Evolutionary conservation across 2,329 filamentous ascomycete species (phyloP).

Genomic region (Fusarium avenaceum): DNA sequence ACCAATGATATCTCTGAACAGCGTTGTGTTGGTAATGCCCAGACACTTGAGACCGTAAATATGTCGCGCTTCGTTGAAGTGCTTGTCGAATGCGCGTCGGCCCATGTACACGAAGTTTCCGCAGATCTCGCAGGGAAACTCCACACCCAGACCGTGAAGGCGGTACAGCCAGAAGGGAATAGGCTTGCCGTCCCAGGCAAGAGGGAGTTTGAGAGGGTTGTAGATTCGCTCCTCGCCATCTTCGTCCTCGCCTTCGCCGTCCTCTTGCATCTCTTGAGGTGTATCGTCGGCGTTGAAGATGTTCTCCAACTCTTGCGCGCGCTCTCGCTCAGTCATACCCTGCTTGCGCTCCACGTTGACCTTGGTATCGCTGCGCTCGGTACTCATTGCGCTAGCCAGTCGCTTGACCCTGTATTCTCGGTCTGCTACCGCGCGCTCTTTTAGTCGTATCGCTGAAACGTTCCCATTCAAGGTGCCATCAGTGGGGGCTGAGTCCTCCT

Average conservation of each 20-base stretch:
- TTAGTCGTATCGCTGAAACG: slow-evolving; percentile 70
- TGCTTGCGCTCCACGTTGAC: slow-evolving; percentile 97
- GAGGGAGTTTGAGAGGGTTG: slow-evolving; percentile 94
- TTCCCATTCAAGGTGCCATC: slow-evolving; percentile 47
- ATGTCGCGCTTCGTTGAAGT: slow-evolving; percentile 94
- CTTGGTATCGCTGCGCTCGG: slow-evolving; percentile 87
- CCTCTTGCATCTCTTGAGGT: slow-evolving; percentile 58
- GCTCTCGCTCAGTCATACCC: slow-evolving; percentile 96
- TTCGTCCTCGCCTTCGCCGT: slow-evolving; percentile 77
- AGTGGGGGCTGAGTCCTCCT: slow-evolving; percentile 55
- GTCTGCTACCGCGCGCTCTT: slow-evolving; percentile 91
- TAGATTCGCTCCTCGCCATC: slow-evolving; percentile 91
- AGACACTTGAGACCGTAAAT: slow-evolving; percentile 94
- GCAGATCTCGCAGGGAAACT: slow-evolving; percentile 96
- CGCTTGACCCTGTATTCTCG: slow-evolving; percentile 87
- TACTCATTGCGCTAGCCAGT: slow-evolving; percentile 84
- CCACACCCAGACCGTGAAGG: slow-evolving; percentile 92
- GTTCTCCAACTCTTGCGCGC: slow-evolving; percentile 92
- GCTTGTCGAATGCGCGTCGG: slow-evolving; percentile 94
- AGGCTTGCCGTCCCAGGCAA: slow-evolving; percentile 98
- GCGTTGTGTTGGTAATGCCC: slow-evolving; percentile 88
- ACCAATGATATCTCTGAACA: slow-evolving; percentile 93
- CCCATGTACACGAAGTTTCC: slow-evolving; percentile 99
- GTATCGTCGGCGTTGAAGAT: slow-evolving; percentile 68
- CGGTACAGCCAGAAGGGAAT: slow-evolving; percentile 99